Percentiles rank a stretch among this genome's conserved stretches.
These are phyloP conservation scores for Cytospora schulzeri DNA, from an alignment of 2,329 filamentous ascomycete genomes.

Conservation along the genomic window DNA sequence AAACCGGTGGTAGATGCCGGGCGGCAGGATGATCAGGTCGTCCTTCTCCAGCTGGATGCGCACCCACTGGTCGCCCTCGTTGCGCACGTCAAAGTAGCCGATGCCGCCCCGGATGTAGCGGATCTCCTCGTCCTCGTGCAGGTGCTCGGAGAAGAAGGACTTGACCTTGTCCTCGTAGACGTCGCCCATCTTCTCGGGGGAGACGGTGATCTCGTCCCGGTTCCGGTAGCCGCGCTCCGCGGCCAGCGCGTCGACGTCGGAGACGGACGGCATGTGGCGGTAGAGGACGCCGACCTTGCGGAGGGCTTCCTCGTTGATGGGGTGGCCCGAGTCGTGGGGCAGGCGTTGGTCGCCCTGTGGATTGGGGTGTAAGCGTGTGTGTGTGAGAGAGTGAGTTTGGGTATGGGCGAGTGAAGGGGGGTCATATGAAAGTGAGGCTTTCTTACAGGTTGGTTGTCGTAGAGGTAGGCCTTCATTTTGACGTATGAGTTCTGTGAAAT, in stretches of 20 bases:
- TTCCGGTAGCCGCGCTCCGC: constrained; percentile 82
- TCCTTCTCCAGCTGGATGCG: constrained; percentile 80
- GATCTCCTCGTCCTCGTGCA: constrained; percentile 99
- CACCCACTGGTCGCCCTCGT: constrained; percentile 83
- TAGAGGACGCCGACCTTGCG: constrained; percentile 78
- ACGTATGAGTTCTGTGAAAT: constrained; percentile 11
- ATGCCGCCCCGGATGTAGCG: constrained; percentile 86
- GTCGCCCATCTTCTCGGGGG: constrained; percentile 80
- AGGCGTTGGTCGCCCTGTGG: constrained; percentile 89
- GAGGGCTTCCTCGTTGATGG: constrained; percentile 67
- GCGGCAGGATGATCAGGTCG: constrained; percentile 90
- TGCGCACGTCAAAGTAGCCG: constrained; percentile 92
- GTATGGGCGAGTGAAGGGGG: constrained; percentile 5
- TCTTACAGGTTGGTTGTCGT: constrained; percentile 57
- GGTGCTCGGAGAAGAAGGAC: constrained; percentile 89
- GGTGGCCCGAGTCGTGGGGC: constrained; percentile 80
- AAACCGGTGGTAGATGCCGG: constrained; percentile 96
- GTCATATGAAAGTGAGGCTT: constrained; percentile 10
- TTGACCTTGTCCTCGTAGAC: constrained; percentile 93
- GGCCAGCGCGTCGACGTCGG: constrained; percentile 74
- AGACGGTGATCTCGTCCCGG: constrained; percentile 89
- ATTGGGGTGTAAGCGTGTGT: not conserved
- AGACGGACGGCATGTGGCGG: constrained; percentile 65
- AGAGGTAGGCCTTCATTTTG: constrained; percentile 57
- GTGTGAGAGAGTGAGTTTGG: not conserved